phyloP scores from a whole-genome alignment of 768 basidiomycete species.

The Pisolithus microcarpus region DNA sequence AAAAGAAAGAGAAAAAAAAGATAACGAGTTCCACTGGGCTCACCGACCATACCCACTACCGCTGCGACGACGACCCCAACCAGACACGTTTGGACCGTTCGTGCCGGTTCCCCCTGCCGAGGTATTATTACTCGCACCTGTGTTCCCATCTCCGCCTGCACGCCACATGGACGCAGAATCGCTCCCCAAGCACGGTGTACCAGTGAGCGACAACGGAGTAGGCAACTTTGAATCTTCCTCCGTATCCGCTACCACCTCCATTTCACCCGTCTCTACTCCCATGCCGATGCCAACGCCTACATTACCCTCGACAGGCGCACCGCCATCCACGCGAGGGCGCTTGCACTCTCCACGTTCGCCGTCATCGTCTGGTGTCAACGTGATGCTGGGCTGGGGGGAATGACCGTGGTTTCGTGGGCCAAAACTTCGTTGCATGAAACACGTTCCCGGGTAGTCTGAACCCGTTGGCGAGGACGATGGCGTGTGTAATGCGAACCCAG shows the following conservation, averaged over 20 bases:
- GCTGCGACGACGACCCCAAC: constrained; percentile 6
- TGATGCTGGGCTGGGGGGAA: constrained; percentile 24
- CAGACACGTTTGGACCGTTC: background rate
- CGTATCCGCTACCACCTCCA: constrained; percentile 14
- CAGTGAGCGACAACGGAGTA: constrained; percentile 17
- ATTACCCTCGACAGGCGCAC: constrained; percentile 3
- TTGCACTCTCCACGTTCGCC: constrained; percentile 17
- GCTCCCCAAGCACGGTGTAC: background rate
- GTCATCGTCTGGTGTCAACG: constrained; percentile 21
- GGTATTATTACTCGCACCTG: constrained; percentile 5
- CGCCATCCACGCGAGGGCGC: constrained; percentile 16
- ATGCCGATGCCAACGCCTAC: constrained; percentile 4
- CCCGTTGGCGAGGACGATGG: constrained; percentile 24
- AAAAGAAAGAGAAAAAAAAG: background rate
- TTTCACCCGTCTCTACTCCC: constrained; percentile 13
- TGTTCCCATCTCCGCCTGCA: constrained; percentile 2
- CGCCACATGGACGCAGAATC: background rate
- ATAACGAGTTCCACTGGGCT: constrained; percentile 4
- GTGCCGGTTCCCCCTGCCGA: constrained; percentile 13
- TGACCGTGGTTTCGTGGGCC: constrained; percentile 1
- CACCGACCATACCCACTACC: constrained; percentile 8
- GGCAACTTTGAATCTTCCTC: constrained; percentile 14
- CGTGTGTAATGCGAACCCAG: constrained; percentile 13
- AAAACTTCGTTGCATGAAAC: constrained; percentile 1
- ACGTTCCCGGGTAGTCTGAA: constrained; percentile 12